phyloP scores from a whole-genome alignment of 2,329 filamentous ascomycete species.

The Fusarium nematophilum region DNA sequence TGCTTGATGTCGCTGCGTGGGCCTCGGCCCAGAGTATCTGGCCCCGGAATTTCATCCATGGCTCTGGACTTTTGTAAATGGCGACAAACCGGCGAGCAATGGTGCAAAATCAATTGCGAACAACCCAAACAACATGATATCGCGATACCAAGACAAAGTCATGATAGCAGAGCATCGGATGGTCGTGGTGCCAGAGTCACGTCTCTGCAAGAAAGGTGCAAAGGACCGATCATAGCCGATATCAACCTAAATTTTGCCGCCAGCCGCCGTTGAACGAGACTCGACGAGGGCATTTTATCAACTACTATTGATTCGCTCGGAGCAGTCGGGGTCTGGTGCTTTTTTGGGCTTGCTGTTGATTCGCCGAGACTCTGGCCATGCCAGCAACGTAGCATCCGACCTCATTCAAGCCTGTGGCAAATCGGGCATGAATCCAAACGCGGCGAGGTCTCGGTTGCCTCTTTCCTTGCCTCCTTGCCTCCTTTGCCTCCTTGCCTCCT shows the following conservation, averaged over 20 bases:
- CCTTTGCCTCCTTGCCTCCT: no score
- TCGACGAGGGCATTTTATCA: conserved; percentile 12
- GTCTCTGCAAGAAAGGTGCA: conserved; percentile 14
- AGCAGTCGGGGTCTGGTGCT: conserved; percentile 25
- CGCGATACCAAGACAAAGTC: conserved; percentile 5
- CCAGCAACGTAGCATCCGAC: conserved; percentile 41
- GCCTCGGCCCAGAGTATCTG: conserved; percentile 19
- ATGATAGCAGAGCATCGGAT: conserved; percentile 4
- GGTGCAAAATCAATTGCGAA: neutral
- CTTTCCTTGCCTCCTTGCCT: no score
- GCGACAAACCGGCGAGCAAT: neutral
- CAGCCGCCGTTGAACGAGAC: conserved; percentile 13
- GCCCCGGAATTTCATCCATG: conserved; percentile 28
- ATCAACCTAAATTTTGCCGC: conserved; percentile 5
- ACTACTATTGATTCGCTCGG: conserved; percentile 28
- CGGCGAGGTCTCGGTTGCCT: conserved; percentile 19
- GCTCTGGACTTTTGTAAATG: conserved; percentile 1
- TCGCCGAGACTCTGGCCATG: conserved; percentile 24
- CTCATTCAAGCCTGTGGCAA: conserved; percentile 37
- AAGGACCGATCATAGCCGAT: conserved; percentile 32
- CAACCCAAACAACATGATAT: conserved; percentile 1
- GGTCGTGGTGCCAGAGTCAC: conserved; percentile 13
- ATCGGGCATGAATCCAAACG: conserved; percentile 36
- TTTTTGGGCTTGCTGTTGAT: conserved; percentile 22
- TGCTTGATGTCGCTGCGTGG: neutral